Evolutionary conservation across 2,329 filamentous ascomycete species (phyloP).

Genomic region (Chaetomiaceae sp.): DNA sequence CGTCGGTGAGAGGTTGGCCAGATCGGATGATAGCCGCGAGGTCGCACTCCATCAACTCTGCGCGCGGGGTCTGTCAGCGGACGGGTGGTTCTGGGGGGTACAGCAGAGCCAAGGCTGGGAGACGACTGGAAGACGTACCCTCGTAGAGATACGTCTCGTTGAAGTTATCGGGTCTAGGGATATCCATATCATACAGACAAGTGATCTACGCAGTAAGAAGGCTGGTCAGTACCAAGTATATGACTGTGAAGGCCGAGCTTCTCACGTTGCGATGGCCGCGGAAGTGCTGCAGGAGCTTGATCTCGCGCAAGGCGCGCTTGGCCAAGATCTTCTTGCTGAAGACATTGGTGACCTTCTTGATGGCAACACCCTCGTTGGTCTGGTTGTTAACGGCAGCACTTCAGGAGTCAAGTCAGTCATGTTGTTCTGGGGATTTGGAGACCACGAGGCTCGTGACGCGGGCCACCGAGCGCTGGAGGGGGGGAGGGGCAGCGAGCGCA

Average conservation of each 20-base stretch:
- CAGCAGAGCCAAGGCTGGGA: not conserved
- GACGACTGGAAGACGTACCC: conserved; percentile 55
- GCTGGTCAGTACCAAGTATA: not conserved
- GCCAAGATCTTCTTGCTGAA: conserved; percentile 99
- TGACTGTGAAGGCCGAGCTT: conserved; percentile 17
- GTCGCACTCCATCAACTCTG: conserved; percentile 99
- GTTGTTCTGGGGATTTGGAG: not conserved
- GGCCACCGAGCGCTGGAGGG: not conserved
- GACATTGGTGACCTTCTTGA: conserved; percentile 99
- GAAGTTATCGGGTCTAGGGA: conserved; percentile 93
- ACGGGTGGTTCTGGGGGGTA: not conserved
- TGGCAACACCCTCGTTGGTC: conserved; percentile 88
- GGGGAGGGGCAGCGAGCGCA: conserved; percentile 29
- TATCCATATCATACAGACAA: conserved; percentile 99
- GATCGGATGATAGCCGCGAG: conserved; percentile 96
- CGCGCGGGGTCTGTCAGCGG: conserved; percentile 2
- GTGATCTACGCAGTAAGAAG: conserved; percentile 66
- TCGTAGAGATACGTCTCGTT: conserved; percentile 99
- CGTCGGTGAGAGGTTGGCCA: conserved; percentile 93
- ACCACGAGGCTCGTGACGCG: not conserved
- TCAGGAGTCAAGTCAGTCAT: conserved; percentile 12
- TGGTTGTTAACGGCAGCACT: conserved; percentile 90
- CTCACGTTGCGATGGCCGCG: conserved; percentile 80
- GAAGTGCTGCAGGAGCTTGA: conserved; percentile 98
- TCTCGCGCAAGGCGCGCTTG: conserved; percentile 95